phyloP scores from a whole-genome alignment of 495 filamentous ascomycete genomes.

The Penicillium cataractarum region DNA sequence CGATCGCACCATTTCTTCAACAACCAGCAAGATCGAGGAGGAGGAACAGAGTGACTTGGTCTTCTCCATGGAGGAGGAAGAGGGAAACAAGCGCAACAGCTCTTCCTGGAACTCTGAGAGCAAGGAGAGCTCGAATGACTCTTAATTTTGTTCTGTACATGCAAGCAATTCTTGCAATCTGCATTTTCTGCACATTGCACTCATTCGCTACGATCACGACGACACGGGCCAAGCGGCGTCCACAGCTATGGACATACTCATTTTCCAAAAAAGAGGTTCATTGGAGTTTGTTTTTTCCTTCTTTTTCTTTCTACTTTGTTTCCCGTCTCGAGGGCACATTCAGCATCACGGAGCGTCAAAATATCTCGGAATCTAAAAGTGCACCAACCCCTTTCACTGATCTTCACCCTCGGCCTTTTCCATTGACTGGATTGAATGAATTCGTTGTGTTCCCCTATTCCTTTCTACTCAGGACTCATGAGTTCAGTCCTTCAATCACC shows the following conservation, averaged over 20 bases:
- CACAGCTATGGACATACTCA: constrained; percentile 24
- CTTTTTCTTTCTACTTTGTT: background rate
- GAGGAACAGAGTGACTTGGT: constrained; percentile 66
- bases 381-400: constrained; percentile 5
- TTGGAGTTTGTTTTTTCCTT: constrained; percentile 22
- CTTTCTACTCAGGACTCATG: background rate
- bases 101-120: constrained; percentile 36
- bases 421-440: background rate
- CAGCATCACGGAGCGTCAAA: constrained; percentile 28
- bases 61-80: constrained; percentile 82
- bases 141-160: constrained; percentile 18
- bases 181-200: constrained; percentile 5
- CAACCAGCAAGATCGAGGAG: constrained; percentile 73
- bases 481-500: background rate
- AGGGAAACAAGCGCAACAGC: constrained; percentile 50
- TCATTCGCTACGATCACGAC: constrained; percentile 24
- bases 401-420: background rate
- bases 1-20: constrained; percentile 51
- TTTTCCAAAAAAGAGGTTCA: constrained; percentile 28
- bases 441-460: background rate
- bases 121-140: constrained; percentile 25
- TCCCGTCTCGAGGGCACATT: constrained; percentile 15
- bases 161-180: background rate
- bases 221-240: constrained; percentile 22
- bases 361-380: constrained; percentile 11